phyloP scores from a whole-genome alignment of 2,329 filamentous ascomycete species.

The Fusarium virguliforme region DNA sequence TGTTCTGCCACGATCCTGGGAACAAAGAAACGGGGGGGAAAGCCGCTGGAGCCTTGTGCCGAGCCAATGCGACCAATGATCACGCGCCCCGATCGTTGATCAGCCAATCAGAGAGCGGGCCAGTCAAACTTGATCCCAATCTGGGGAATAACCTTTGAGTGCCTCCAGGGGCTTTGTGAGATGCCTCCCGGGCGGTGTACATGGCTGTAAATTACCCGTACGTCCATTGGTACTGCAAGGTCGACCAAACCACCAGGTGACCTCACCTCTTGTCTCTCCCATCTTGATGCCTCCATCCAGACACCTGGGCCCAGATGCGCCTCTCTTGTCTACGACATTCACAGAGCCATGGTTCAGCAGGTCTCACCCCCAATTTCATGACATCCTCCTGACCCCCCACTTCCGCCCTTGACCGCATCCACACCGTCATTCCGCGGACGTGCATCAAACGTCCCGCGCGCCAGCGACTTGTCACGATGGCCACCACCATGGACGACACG shows the following conservation, averaged over 20 bases:
- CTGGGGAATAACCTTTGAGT: constrained; percentile 39
- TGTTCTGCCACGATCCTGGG: constrained; percentile 48
- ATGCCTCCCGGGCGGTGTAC: constrained; percentile 11
- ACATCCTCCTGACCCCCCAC: constrained; percentile 50
- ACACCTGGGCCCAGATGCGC: constrained; percentile 8
- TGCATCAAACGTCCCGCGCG: constrained; percentile 36
- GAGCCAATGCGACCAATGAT: constrained; percentile 30
- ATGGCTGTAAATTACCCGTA: constrained; percentile 9
- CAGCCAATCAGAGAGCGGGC: constrained; percentile 29
- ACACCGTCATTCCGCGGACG: constrained; percentile 33
- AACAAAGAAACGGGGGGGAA: constrained; percentile 28
- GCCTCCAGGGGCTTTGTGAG: constrained; percentile 24
- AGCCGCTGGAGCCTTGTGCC: constrained; percentile 22
- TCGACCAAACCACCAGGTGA: constrained; percentile 2
- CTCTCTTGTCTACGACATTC: constrained; percentile 20
- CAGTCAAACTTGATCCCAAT: constrained; percentile 32
- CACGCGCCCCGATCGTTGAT: constrained; percentile 6
- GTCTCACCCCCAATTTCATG: constrained; percentile 48
- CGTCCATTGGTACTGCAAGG: neutral
- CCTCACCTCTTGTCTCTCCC: neutral
- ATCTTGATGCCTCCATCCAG: constrained; percentile 1
- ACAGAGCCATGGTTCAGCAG: constrained; percentile 35
- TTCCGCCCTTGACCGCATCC: constrained; percentile 44
- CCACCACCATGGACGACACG: constrained; percentile 65
- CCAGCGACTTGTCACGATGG: constrained; percentile 50